A percentile compares a stretch with the other conserved stretches of the same genome.
These are phyloP conservation scores for Priceomyces medius DNA, from an alignment of 805 yeast species.

Conservation along the genomic window DNA sequence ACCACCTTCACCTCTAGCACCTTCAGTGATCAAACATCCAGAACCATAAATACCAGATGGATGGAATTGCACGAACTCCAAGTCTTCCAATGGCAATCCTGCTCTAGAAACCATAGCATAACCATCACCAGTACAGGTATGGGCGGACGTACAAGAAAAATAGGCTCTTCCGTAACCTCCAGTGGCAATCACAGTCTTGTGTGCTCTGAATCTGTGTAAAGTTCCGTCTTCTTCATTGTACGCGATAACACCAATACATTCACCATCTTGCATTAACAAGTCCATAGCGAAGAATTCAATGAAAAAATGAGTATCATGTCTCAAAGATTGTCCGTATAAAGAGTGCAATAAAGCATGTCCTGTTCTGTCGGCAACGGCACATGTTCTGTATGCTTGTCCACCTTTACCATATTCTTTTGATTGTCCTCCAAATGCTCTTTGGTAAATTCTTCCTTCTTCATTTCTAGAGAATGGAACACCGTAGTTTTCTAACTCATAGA, in stretches of 20 bases:
- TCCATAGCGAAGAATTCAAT: constrained; percentile 97
- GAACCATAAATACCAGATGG: constrained; percentile 99
- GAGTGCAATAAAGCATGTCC: constrained; percentile 97
- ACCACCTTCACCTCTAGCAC: constrained; percentile 99
- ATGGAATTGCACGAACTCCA: constrained; percentile 98
- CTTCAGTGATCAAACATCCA: constrained; percentile 98
- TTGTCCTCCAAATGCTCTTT: constrained; percentile 99
- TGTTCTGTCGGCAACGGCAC: constrained; percentile 99
- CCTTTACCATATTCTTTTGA: constrained; percentile 93
- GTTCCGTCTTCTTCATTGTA: constrained; percentile 99
- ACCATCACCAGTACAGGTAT: constrained; percentile 99
- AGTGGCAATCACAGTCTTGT: constrained; percentile 94
- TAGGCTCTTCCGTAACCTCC: constrained; percentile 99
- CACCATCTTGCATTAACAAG: constrained; percentile 90
- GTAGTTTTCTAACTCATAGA: constrained; percentile 94
- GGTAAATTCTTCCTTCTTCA: constrained; percentile 94
- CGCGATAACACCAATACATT: constrained; percentile 94
- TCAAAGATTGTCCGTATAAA: constrained; percentile 90
- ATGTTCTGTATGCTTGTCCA: constrained; percentile 98
- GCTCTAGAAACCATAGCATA: constrained; percentile 98
- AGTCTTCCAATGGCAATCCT: constrained; percentile 94
- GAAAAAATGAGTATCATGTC: constrained; percentile 97
- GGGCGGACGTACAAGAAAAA: constrained; percentile 98
- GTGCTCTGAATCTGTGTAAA: constrained; percentile 94
- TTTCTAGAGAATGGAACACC: constrained; percentile 99